Evolutionary conservation across 768 basidiomycete genomes (phyloP).

Genomic region (Suillus subalutaceus): DNA sequence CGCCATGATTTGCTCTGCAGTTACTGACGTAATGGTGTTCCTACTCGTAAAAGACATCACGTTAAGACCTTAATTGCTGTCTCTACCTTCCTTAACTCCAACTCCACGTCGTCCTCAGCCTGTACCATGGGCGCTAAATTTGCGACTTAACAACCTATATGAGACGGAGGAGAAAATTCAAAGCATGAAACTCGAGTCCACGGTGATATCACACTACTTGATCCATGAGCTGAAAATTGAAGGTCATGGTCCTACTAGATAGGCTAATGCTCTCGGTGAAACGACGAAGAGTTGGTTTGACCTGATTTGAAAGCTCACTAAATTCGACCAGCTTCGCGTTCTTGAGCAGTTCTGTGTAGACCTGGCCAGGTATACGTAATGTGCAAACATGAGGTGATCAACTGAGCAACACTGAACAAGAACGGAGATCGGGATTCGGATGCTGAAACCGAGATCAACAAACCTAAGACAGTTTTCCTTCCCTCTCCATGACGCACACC

Average conservation of each 20-base stretch:
- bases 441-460: not conserved
- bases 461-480: not conserved
- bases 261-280: too few species aligned
- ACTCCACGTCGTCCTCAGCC: not conserved
- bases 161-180: too few species aligned
- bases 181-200: too few species aligned
- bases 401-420: too few species aligned
- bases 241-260: constrained; percentile 18
- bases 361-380: not conserved
- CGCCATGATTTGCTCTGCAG: not conserved
- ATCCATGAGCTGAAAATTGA: constrained; percentile 45
- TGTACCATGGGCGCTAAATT: too few species aligned
- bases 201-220: too few species aligned
- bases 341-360: not conserved
- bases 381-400: not conserved
- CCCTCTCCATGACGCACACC: not conserved
- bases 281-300: not conserved
- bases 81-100: not conserved
- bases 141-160: too few species aligned
- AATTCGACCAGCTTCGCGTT: not conserved
- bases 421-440: not conserved
- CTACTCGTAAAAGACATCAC: not conserved
- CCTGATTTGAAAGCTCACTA: not conserved
- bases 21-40: not conserved
- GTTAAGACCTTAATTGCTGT: not conserved